Base-by-base conservation (phyloP, 2,329 filamentous ascomycete genomes). In the Camillea tinctor region DNA sequence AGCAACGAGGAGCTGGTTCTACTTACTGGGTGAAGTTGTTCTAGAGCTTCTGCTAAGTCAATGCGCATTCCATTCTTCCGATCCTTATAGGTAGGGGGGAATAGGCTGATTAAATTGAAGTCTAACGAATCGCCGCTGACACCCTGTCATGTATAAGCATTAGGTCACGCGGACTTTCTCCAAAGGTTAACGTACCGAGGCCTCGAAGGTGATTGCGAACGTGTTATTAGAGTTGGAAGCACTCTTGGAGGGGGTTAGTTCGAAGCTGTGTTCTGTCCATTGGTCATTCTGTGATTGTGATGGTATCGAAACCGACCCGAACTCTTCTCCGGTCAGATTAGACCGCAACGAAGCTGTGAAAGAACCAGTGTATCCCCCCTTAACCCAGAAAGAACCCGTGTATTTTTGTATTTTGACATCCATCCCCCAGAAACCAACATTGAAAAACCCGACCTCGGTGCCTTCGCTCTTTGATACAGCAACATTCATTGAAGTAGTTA, bases 401-500 rank as follows among this genome's bases (percentile, higher is more conserved):
- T 84, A 83, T 48, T 73, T 78, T 61, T 78, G 72, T 19, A 69
- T 67, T 66, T 79, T 79, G 21, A 84, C 79, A 30, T 79, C 77
- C 64, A 86, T 85, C 23, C 84, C 84, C 83, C 83, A 86, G 72
- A 79, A 86, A 0, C 84, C 84, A 4, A 79, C 77, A 64, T 86
- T 86, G 26, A 71, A 68, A 57, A 86, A 73, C 6, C 84, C 84
- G 53, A 81, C 71, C 40, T 71, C 71, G 3, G 72, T 71, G 1
- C 68, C 67, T 61, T 68, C 73, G 48, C 74, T 69, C 23, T 69
- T 68, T 7, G 71, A 67, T 0, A 68, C 69, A 2, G 75, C 73
- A 50, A 84, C 76, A 56, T 75, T 80, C 66, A 88, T 69, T 0
- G 83, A 85, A 5, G 78, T 78, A 2, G 80, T 78, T 1, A 88